phyloP scores from a whole-genome alignment of 1,284 basidiomycete species.

The Clitocybe nebularis region DNA sequence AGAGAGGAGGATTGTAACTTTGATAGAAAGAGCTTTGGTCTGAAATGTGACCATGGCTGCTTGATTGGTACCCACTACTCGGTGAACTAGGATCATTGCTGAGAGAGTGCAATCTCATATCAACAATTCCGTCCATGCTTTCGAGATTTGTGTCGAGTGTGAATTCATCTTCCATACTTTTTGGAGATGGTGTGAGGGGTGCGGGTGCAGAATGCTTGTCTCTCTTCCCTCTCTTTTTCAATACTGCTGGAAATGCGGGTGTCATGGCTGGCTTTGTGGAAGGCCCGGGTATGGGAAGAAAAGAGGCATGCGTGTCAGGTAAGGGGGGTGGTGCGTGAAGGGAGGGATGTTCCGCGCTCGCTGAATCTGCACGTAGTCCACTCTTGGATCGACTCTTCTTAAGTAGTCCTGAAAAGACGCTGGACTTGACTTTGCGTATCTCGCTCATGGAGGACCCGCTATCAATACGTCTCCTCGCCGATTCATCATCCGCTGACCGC shows the following conservation, averaged over 20 bases:
- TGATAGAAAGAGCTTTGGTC: conserved; percentile 19
- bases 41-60: conserved; percentile 9
- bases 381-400: conserved; percentile 25
- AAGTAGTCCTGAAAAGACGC: conserved; percentile 25
- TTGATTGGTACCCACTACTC: conserved; percentile 32
- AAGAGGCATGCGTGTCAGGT: conserved; percentile 15
- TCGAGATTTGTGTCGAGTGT: conserved; percentile 77
- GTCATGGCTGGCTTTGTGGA: conserved; percentile 9
- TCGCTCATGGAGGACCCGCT: conserved; percentile 20
- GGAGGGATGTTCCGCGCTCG: conserved; percentile 27
- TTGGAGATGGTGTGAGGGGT: conserved; percentile 12
- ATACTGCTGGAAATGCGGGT: conserved; percentile 12
- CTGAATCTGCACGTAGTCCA: conserved; percentile 23
- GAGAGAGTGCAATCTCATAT: conserved; percentile 34
- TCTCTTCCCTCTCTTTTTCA: conserved; percentile 16
- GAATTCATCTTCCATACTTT: conserved; percentile 26
- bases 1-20: conserved; percentile 18
- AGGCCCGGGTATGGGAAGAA: conserved; percentile 11
- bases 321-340: conserved; percentile 26
- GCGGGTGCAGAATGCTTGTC: background rate
- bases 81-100: conserved; percentile 34
- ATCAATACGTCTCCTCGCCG: conserved; percentile 24
- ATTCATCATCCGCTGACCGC: conserved; percentile 28
- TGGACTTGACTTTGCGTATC: conserved; percentile 32
- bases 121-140: conserved; percentile 82